These are phyloP conservation scores for Pterulicium gracile DNA, from an alignment of 1,284 basidiomycete genomes.

Conservation along the genomic window DNA sequence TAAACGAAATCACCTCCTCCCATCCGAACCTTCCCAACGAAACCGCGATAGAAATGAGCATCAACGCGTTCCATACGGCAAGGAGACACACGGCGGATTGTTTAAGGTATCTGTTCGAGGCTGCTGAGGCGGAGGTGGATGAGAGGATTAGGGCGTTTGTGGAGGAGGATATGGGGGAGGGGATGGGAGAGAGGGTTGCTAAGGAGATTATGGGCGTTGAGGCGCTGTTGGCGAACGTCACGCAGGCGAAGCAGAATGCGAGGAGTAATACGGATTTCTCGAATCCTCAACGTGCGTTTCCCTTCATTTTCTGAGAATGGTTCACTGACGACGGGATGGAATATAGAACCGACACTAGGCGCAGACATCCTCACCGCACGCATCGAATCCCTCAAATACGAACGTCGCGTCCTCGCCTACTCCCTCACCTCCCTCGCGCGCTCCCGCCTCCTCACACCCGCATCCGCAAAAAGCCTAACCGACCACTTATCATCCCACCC, in stretches of 20 bases:
- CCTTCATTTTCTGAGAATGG: slow-evolving; percentile 1
- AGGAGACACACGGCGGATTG: slow-evolving; percentile 60
- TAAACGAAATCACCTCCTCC: slow-evolving; percentile 49
- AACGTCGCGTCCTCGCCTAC: slow-evolving; percentile 54
- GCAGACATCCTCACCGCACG: slow-evolving; percentile 55
- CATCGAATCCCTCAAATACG: slow-evolving; percentile 61
- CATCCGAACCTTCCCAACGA: slow-evolving; percentile 53
- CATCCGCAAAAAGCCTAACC: slow-evolving; percentile 48
- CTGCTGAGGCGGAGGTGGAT: slow-evolving; percentile 17
- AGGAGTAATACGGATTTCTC: slow-evolving; percentile 48
- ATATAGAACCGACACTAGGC: slow-evolving; percentile 40
- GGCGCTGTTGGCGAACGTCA: slow-evolving; percentile 37
- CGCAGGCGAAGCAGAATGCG: slow-evolving; percentile 48
- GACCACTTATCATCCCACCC: slow-evolving; percentile 58
- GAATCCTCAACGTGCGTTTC: slow-evolving; percentile 35
- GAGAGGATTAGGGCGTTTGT: slow-evolving; percentile 45
- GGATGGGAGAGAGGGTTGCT: slow-evolving; percentile 47
- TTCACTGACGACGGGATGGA: slow-evolving; percentile 14
- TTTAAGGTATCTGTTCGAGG: slow-evolving; percentile 42
- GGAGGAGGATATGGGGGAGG: slow-evolving; percentile 30
- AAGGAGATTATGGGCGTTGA: slow-evolving; percentile 52
- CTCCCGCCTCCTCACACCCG: slow-evolving; percentile 46
- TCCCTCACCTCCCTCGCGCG: slow-evolving; percentile 53
- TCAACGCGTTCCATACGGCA: slow-evolving; percentile 57
- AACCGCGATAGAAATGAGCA: slow-evolving; percentile 47